phyloP scores from a whole-genome alignment of 202 grass and related monocot genomes.

The Setaria italica region DNA sequence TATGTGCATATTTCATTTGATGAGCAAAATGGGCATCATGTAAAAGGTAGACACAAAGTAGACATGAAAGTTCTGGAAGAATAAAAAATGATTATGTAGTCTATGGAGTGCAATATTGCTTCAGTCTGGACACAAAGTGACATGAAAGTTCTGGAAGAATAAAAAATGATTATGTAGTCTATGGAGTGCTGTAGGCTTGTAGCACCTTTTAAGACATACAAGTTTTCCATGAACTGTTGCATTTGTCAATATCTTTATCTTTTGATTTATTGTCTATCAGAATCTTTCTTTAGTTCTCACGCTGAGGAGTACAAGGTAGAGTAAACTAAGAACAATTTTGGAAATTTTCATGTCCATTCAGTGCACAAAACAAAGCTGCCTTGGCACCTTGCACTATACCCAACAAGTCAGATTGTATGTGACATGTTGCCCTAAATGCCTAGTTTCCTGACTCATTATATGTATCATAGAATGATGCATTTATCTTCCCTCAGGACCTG shows the following conservation, averaged over 20 bases:
- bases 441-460: neutral
- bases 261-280: neutral
- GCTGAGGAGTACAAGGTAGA: neutral
- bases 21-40: neutral
- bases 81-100: neutral
- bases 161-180: neutral
- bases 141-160: neutral
- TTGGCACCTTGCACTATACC: neutral
- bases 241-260: neutral
- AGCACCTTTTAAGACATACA: neutral
- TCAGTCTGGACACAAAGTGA: neutral
- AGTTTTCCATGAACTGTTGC: neutral
- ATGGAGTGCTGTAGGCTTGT: neutral
- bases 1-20: neutral
- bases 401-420: neutral
- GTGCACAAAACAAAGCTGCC: neutral
- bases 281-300: neutral
- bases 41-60: neutral
- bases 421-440: neutral
- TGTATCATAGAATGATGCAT: slow-evolving; percentile 21
- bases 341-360: neutral
- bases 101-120: neutral
- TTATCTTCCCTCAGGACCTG: neutral
- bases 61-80: neutral
- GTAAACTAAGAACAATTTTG: neutral